Evolutionary conservation across 371 early-diverging fungal species (phyloP).

Genomic region (Basidiobolus meristosporus): DNA sequence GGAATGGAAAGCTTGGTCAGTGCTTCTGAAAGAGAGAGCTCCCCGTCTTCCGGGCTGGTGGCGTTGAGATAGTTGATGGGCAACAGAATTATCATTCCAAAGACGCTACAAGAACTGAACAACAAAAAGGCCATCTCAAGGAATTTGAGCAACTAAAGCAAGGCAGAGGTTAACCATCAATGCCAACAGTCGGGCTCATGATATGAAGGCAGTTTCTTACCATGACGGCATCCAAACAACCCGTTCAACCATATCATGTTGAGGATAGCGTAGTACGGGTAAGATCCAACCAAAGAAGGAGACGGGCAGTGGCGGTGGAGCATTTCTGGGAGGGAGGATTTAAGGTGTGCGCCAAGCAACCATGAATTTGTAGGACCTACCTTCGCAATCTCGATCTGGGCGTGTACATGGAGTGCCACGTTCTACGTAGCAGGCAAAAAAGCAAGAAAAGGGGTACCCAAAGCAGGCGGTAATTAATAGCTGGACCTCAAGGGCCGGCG

Average conservation of each 20-base stretch:
- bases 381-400: constrained; percentile 37
- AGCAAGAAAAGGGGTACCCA: constrained; percentile 17
- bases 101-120: constrained; percentile 2
- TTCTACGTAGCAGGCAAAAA: constrained; percentile 24
- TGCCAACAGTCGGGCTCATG: too few species aligned
- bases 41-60: neutral
- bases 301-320: constrained; percentile 22
- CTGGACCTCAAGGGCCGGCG: constrained; percentile 14
- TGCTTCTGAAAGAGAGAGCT: neutral
- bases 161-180: too few species aligned
- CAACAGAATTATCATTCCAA: neutral
- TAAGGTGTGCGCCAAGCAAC: too few species aligned
- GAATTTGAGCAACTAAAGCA: constrained; percentile 4
- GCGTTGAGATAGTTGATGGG: constrained; percentile 1
- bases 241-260: constrained; percentile 17
- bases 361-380: constrained; percentile 10
- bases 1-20: neutral
- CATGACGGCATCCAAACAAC: constrained; percentile 38
- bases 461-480: constrained; percentile 18
- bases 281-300: constrained; percentile 41
- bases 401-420: constrained; percentile 32
- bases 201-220: constrained; percentile 10
- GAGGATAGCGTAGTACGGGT: constrained; percentile 20
- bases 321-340: constrained; percentile 25
- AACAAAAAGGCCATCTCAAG: constrained; percentile 3